Evolutionary conservation across 805 yeast species (phyloP).

Genomic region (Lachancea lanzarotensis): DNA sequence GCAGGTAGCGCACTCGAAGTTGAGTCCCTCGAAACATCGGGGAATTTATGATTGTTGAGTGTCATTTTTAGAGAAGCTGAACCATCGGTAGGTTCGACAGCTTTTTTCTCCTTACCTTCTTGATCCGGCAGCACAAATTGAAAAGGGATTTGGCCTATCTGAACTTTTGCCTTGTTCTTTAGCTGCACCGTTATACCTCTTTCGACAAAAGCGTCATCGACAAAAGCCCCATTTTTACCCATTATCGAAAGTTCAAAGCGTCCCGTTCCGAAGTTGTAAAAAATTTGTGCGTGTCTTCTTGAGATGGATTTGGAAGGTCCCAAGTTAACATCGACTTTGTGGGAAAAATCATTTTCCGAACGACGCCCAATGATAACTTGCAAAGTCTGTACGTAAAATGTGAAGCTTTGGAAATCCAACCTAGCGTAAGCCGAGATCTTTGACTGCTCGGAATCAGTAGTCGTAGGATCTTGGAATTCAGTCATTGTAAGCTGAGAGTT

Average conservation of each 20-base stretch:
- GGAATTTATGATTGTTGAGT: constrained; percentile 33
- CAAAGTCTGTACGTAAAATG: constrained; percentile 92
- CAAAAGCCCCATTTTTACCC: constrained; percentile 96
- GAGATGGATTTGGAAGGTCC: constrained; percentile 92
- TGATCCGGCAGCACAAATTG: constrained; percentile 76
- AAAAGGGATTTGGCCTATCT: constrained; percentile 89
- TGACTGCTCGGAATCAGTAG: constrained; percentile 28
- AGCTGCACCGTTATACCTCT: constrained; percentile 88
- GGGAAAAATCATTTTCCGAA: constrained; percentile 61
- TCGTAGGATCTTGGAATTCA: constrained; percentile 2
- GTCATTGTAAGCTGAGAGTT: constrained; percentile 6
- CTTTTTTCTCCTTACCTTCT: constrained; percentile 35
- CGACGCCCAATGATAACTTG: constrained; percentile 91
- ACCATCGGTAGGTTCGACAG: constrained; percentile 57
- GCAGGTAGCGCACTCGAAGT: constrained; percentile 13
- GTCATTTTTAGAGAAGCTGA: constrained; percentile 45
- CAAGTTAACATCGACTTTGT: constrained; percentile 84
- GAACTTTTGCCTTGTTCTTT: constrained; percentile 73
- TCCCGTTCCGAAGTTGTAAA: constrained; percentile 94
- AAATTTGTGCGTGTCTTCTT: constrained; percentile 89
- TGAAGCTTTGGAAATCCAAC: constrained; percentile 84
- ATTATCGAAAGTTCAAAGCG: constrained; percentile 84
- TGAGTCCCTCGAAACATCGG: constrained; percentile 5
- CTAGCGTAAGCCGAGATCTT: constrained; percentile 53
- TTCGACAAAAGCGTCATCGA: constrained; percentile 83